phyloP scores from a whole-genome alignment of 1,139 yeast species.

The Lodderomyces theae region DNA sequence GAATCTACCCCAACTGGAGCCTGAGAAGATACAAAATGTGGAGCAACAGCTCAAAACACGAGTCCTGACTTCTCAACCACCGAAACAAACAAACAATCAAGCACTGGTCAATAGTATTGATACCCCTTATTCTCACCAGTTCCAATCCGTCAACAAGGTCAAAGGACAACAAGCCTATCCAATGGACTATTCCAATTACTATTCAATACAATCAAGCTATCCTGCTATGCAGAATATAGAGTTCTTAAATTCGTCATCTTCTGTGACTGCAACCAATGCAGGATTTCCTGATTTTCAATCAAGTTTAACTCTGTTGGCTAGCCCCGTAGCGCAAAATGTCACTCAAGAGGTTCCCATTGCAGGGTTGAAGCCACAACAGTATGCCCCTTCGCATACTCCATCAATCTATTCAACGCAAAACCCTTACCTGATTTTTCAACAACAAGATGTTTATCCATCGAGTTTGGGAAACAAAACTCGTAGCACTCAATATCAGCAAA shows the following conservation, averaged over 20 bases:
- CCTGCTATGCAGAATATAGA: slow-evolving; percentile 11
- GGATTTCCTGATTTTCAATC: slow-evolving; percentile 9
- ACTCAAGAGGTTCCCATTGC: background rate
- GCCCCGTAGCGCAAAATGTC: slow-evolving; percentile 2
- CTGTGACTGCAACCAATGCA: background rate
- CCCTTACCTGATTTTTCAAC: slow-evolving; percentile 1
- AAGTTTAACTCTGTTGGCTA: slow-evolving; percentile 4
- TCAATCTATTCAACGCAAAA: background rate
- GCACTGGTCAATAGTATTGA: slow-evolving; percentile 1
- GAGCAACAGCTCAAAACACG: slow-evolving; percentile 2
- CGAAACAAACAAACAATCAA: slow-evolving; percentile 2
- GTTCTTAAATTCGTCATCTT: slow-evolving; percentile 10
- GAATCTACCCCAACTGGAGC: slow-evolving; percentile 6
- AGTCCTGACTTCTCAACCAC: slow-evolving; percentile 3
- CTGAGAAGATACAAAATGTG: slow-evolving; percentile 6
- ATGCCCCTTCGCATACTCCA: slow-evolving; percentile 8
- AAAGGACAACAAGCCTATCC: slow-evolving; percentile 9
- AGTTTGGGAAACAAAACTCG: background rate
- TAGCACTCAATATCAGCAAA: slow-evolving; percentile 4
- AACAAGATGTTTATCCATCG: slow-evolving; percentile 4
- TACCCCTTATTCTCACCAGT: slow-evolving; percentile 2
- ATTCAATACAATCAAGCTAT: slow-evolving; percentile 16
- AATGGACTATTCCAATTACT: slow-evolving; percentile 15
- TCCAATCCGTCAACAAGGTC: background rate
- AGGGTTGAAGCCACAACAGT: slow-evolving; percentile 3